Conservation (phyloP, 495 filamentous ascomycete genomes). For the Tuber melanosporum region DNA sequence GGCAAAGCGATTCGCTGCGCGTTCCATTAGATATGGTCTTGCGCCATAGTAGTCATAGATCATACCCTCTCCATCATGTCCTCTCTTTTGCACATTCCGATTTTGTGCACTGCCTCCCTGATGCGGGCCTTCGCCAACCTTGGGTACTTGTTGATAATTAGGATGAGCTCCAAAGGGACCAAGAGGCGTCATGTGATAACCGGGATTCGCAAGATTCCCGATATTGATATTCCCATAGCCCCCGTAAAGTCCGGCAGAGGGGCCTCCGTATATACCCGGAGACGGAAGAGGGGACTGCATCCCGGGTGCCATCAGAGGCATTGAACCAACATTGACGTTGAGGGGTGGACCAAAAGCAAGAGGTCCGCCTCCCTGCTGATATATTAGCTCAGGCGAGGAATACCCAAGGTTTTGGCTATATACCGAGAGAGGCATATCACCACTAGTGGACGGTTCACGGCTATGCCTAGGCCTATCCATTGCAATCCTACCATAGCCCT, state of each 20-base stretch:
- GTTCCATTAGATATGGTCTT: slow-evolving; percentile 23
- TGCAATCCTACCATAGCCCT: slow-evolving; percentile 32
- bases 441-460: slow-evolving; percentile 35
- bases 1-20: slow-evolving; percentile 60
- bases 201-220: slow-evolving; percentile 25
- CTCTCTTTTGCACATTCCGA: slow-evolving; percentile 63
- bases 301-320: slow-evolving; percentile 35
- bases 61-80: slow-evolving; percentile 57
- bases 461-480: slow-evolving; percentile 39
- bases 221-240: slow-evolving; percentile 40
- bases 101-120: slow-evolving; percentile 58
- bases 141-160: slow-evolving; percentile 28
- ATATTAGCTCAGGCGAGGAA: slow-evolving; percentile 15
- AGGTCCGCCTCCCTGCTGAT: slow-evolving; percentile 22
- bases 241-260: slow-evolving; percentile 25
- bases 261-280: slow-evolving; percentile 37
- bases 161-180: slow-evolving; percentile 36
- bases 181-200: slow-evolving; percentile 39
- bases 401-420: slow-evolving; percentile 10
- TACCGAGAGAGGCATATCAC: slow-evolving; percentile 34
- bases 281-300: slow-evolving; percentile 41
- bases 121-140: slow-evolving; percentile 34
- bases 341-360: slow-evolving; percentile 40
- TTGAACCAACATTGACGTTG: slow-evolving; percentile 25
- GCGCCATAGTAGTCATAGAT: slow-evolving; percentile 11